Percentiles rank a stretch among this genome's conserved stretches.
Conservation (phyloP, 495 filamentous ascomycete species). For the Penicillium paxilli region DNA sequence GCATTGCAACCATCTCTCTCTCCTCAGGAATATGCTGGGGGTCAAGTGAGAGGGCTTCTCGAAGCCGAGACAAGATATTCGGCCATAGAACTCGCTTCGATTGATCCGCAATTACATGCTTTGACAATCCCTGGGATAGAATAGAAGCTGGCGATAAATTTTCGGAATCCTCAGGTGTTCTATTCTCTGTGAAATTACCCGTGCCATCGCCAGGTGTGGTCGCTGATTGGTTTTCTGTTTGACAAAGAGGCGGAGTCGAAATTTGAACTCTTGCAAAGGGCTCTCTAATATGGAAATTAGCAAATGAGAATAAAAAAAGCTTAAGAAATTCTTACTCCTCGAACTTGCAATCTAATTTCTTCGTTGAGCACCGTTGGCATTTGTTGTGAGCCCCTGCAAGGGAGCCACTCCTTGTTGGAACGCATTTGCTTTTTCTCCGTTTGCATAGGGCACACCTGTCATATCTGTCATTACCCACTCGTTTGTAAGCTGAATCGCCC, state of each 20-base stretch:
- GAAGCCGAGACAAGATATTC: slow-evolving; percentile 16
- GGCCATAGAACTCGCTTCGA: slow-evolving; percentile 15
- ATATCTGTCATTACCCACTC: background rate
- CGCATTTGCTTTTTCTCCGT: slow-evolving; percentile 22
- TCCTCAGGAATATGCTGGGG: slow-evolving; percentile 8
- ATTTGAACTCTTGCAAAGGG: too few relatives aligned
- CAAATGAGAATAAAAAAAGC: background rate
- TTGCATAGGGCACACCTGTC: slow-evolving; percentile 20
- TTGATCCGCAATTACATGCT: slow-evolving; percentile 16
- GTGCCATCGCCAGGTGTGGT: background rate
- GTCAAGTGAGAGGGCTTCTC: slow-evolving; percentile 22
- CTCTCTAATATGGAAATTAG: background rate
- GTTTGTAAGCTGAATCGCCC: background rate
- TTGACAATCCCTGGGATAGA: slow-evolving; percentile 14
- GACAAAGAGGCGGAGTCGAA: too few relatives aligned
- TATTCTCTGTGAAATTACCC: background rate
- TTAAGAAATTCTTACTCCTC: slow-evolving; percentile 7
- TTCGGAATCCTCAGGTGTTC: background rate
- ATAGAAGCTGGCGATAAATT: slow-evolving; percentile 10
- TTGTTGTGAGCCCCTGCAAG: background rate
- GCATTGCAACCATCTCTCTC: slow-evolving; percentile 13
- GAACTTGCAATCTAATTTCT: slow-evolving; percentile 15
- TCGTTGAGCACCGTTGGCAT: slow-evolving; percentile 17
- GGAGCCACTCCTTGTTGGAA: background rate
- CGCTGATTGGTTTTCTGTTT: slow-evolving; percentile 3